Conservation (phyloP, 1,139 yeast species). For the Zygosaccharomyces sapae region DNA sequence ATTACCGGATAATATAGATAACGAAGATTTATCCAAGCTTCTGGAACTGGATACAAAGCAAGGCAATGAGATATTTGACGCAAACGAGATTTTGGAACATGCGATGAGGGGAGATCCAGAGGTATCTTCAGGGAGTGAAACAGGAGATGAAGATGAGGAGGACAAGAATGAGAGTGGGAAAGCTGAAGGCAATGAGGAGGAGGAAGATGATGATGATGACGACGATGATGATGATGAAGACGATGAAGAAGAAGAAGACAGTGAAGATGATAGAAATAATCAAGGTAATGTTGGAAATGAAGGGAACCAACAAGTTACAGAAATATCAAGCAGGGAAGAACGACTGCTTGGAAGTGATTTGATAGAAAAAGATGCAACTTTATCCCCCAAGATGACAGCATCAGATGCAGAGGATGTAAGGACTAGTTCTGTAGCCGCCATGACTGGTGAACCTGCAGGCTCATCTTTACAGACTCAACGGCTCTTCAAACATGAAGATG, state of each 20-base stretch:
- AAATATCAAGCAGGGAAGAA: neutral
- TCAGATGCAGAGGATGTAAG: conserved; percentile 3
- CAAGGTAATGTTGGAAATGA: neutral
- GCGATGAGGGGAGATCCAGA: conserved; percentile 11
- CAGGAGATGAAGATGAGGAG: conserved; percentile 2
- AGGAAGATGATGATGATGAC: neutral
- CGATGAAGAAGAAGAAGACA: neutral
- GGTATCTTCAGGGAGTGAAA: conserved; percentile 1
- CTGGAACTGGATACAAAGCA: conserved; percentile 27
- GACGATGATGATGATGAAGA: conserved; percentile 4
- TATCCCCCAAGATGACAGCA: neutral
- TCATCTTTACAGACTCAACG: neutral
- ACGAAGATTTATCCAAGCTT: conserved; percentile 21
- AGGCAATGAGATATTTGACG: conserved; percentile 30
- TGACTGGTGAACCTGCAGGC: neutral
- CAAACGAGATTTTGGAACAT: conserved; percentile 11
- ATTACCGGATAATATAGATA: conserved; percentile 19
- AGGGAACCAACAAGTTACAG: neutral
- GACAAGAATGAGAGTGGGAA: neutral
- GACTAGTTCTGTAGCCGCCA: conserved; percentile 2
- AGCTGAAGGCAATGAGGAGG: conserved; percentile 4
- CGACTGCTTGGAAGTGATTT: neutral
- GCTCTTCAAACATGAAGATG: conserved; percentile 6
- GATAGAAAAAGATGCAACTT: neutral
- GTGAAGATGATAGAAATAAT: neutral